Evolutionary conservation across 2,329 filamentous ascomycete species (phyloP).

Genomic region (Paecilomyces niveus): DNA sequence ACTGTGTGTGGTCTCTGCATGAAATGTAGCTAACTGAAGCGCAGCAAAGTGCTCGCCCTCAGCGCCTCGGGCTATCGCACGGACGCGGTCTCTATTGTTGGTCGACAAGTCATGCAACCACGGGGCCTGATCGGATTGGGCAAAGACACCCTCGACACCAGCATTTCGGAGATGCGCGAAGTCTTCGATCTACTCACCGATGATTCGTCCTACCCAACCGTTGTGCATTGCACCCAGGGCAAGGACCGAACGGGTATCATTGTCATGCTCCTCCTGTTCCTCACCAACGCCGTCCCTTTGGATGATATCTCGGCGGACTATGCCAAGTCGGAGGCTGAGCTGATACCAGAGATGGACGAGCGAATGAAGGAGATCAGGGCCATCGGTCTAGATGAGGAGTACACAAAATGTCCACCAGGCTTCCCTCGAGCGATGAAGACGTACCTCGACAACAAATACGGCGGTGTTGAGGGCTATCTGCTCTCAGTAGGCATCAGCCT

Average conservation of each 20-base stretch:
- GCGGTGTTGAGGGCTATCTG: slow-evolving; percentile 61
- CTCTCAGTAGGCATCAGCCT: slow-evolving; percentile 52
- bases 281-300: slow-evolving; percentile 49
- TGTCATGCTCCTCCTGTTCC: slow-evolving; percentile 59
- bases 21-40: not conserved
- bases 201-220: slow-evolving; percentile 50
- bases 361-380: slow-evolving; percentile 61
- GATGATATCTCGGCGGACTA: slow-evolving; percentile 67
- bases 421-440: slow-evolving; percentile 55
- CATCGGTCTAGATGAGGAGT: slow-evolving; percentile 67
- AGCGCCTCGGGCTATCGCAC: slow-evolving; percentile 61
- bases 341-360: slow-evolving; percentile 55
- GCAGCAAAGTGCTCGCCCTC: slow-evolving; percentile 54
- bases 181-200: slow-evolving; percentile 61
- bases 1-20: not conserved
- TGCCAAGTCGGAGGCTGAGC: slow-evolving; percentile 53
- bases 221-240: slow-evolving; percentile 82
- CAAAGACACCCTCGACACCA: slow-evolving; percentile 62
- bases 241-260: slow-evolving; percentile 78
- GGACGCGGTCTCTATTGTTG: slow-evolving; percentile 63
- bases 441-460: slow-evolving; percentile 57
- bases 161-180: slow-evolving; percentile 55
- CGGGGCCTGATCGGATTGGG: slow-evolving; percentile 66
- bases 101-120: slow-evolving; percentile 62
- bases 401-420: slow-evolving; percentile 57